Evolutionary conservation across 345 rosid species (phyloP), one percentile per base, ranked within the genome.

Genomic region (Lumnitzera racemosa): DNA sequence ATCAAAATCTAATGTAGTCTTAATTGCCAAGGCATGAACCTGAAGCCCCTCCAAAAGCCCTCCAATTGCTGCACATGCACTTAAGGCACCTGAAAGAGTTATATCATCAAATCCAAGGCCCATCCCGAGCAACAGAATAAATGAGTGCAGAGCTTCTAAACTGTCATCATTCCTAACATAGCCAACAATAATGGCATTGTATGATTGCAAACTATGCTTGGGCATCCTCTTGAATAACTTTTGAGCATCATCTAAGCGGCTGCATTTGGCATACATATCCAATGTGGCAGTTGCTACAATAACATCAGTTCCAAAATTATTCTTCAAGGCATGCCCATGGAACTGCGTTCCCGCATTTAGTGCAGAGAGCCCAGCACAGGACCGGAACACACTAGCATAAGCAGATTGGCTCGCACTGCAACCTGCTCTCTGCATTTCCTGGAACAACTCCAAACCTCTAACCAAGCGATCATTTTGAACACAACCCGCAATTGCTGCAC

Each of bases 251-350:
- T 16, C 55, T 73, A 87, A 73, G 51, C 78, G 70, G 36, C 78
- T 83, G 66, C 95, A 86, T 78, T 90, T 94, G 16, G 96, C 84
- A 55, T 94, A 94, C 99, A 94, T 90, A 74, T 94, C 97, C 73
- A 94, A 60, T 11, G 80, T 87, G 14, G 99, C 95, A 46, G 97
- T 94, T 46, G 89, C 95, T 69, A 87, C 97, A 15, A 88, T 72
- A 15, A 74, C 65, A 66, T 94, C 97, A 2, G 55, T 57, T 53
- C 77, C 87, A 67, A 87, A 85, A 72, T 72, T 63, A 46, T 68
- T 73, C 73, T 87, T 94, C 20, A 87, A 55, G 57, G 91, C 82
- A 81, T 87, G 99, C 36, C 82, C 85, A 71, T 94, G 99, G 59
- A 94, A 80, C 72, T 94, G 97, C 61, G 70, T 55, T 43, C 99